Conservation (phyloP, 169 alveolate species). For the Plasmodium inui region DNA sequence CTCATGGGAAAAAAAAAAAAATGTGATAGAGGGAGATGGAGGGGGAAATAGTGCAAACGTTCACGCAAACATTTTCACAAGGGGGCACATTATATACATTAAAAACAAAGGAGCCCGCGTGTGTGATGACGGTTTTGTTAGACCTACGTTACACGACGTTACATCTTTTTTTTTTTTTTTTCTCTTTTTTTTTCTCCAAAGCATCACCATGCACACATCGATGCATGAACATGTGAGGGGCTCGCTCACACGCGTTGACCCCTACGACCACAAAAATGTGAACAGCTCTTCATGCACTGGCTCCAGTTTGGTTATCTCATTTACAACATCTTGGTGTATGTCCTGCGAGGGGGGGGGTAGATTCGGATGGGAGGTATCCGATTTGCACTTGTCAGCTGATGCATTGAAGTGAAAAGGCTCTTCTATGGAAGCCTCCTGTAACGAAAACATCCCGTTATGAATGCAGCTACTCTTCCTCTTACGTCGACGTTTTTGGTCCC, state of each 20-base stretch:
- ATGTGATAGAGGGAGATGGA: neutral
- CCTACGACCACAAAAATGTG: conserved; percentile 58
- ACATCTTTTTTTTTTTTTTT: neutral
- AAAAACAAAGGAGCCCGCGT: neutral
- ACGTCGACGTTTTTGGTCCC: conserved; percentile 74
- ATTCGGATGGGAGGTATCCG: neutral
- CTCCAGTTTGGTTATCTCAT: conserved; percentile 5
- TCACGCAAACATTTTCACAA: neutral
- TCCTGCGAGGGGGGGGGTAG: neutral
- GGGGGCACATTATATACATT: neutral
- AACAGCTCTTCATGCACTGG: conserved; percentile 1
- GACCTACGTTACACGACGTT: neutral
- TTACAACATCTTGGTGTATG: conserved; percentile 34
- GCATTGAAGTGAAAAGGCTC: neutral
- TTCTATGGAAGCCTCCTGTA: neutral
- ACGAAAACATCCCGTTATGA: neutral
- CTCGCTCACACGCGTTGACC: neutral
- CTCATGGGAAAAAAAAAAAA: neutral
- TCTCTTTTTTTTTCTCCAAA: neutral
- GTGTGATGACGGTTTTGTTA: neutral
- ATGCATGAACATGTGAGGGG: neutral
- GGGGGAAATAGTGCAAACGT: neutral
- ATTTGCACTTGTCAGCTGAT: neutral
- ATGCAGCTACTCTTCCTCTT: neutral
- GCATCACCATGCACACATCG: neutral